Conservation (phyloP, 2,329 filamentous ascomycete genomes). For the Xylaria sp. region DNA sequence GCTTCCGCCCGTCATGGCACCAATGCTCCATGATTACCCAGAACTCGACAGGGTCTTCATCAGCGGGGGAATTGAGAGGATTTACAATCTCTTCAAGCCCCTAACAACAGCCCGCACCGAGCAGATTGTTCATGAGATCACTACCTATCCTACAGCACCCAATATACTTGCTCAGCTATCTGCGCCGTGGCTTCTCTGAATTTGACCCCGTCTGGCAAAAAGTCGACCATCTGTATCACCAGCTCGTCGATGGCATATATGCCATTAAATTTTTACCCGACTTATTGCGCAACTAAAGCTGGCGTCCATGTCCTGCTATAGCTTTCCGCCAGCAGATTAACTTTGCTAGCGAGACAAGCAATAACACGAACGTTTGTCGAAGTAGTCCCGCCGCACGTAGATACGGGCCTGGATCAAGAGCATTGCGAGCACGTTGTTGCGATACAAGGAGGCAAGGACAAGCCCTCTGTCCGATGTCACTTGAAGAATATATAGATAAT, state of each 20-base stretch:
- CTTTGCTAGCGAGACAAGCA: slow-evolving; percentile 30
- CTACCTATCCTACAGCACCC: slow-evolving; percentile 5
- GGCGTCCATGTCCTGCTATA: slow-evolving; percentile 46
- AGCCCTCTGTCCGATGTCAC: slow-evolving; percentile 45
- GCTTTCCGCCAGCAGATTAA: slow-evolving; percentile 45
- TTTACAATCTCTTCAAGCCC: slow-evolving; percentile 8
- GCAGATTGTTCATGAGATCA: neutral
- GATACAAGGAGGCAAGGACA: slow-evolving; percentile 42
- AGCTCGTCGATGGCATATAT: slow-evolving; percentile 48
- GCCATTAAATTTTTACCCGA: slow-evolving; percentile 46
- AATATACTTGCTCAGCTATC: slow-evolving; percentile 1
- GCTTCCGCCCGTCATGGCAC: neutral
- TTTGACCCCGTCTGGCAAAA: slow-evolving; percentile 1
- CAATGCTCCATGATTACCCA: slow-evolving; percentile 9
- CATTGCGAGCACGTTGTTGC: slow-evolving; percentile 40
- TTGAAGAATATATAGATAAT: slow-evolving; percentile 50
- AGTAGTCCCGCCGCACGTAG: neutral
- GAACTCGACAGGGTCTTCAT: slow-evolving; percentile 14
- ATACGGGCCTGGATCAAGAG: slow-evolving; percentile 12
- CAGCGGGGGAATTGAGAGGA: neutral
- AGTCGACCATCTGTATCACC: slow-evolving; percentile 47
- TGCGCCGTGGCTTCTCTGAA: neutral
- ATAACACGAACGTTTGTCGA: neutral
- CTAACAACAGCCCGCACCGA: neutral
- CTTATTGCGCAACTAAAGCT: slow-evolving; percentile 51